Evolutionary conservation across 192 early-diverging fungal species (phyloP), one percentile per base, ranked within the genome.

Genomic region (Jimgerdemannia lactiflua): DNA sequence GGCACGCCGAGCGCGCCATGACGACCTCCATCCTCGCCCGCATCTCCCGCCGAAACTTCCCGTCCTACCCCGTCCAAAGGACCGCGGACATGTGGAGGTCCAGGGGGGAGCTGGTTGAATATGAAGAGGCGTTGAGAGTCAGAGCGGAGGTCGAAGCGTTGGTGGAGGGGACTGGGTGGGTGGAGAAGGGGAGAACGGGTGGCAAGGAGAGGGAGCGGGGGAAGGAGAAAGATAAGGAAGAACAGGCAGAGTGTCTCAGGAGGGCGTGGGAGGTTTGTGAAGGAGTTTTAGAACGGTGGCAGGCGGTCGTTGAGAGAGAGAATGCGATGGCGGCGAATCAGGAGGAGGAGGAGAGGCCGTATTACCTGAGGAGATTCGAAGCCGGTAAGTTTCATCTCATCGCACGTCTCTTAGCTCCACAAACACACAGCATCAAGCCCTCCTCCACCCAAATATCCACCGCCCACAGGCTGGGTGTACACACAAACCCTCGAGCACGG

Each of bases 401-500:
- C 14, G 6, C 49, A 29, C 14, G 14, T 59, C 14, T 10, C 6
- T 59, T 59, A 14, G 14, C 14, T 14, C 6, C 14, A 59, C 49
- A 59, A 14, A 10, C 49, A 59, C 6, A 59, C 49, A 14, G 14
- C 49, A 59, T 10, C 14, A 14, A 6, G n/a, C n/a, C n/a, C n/a
- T n/a, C n/a, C 64, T 41, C 2, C 19, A 39, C 6, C 40, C 6
- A 68, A 68, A 68, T 19, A 10, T 10, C 18, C 19, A 18, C 67
- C 49, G 18, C 11, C 7, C 64, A 78, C 82, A 73, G 92, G 90
- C 2, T 91, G 83, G 72, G 84, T 87, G 1, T 86, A 91, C 70
- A 87, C 87, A 2, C 89, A 88, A 39, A 89, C 91, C 7, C 76
- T 89, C 18, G 82, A 86, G 74, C 83, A 87, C 18, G 89, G 86